Base-by-base conservation (phyloP, 2,329 filamentous ascomycete genomes). In the Botrytis deweyae region DNA sequence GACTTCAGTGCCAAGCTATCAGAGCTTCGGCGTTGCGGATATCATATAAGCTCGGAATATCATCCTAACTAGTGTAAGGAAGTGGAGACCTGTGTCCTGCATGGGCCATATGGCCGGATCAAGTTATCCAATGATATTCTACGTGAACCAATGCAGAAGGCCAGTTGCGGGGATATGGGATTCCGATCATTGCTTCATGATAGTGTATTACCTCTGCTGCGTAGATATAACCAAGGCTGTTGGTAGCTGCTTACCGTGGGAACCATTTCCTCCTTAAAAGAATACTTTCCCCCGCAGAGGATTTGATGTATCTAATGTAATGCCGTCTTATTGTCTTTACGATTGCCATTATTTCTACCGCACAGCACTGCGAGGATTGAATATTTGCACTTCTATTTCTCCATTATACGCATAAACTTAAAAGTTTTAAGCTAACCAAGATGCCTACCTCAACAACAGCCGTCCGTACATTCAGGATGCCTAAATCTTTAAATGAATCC, bases 341-440 rank as follows among this genome's bases (percentile, higher is more conserved):
- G 92, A 97, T 84, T 97, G 93, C 81, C 93, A 97, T 83, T 97
- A 97, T 85, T 97, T 97, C 85, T 96, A 93, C 86, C 93, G 93
- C 86, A 97, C 91, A 83, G 92, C 93, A 81, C 86, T 97, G 85
- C 93, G 93, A 86, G 91, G 94, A 81, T 86, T 97, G 79, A 95
- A 92, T 81, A 90, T 97, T 79, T 88, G 90, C 84, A 97, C 93
- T 79, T 88, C 86, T 80, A 89, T 97, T 83, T 93, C 92, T 78
- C 91, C 92, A 78, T 86, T 93, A 72, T 94, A 93, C 86, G 88
- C 87, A 83, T 93, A 76, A 83, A 78, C 72, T 77, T 78, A 79
- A 55, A 22, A 75, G 80, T 79, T 83, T 83, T 22, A 72, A n/a
- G 80, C 86, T 88, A 81, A 88, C 83, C 82, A 83, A 80, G 77